These are phyloP conservation scores for Codiaeum variegatum DNA, from an alignment of 441 rosid genomes.

Conservation along the genomic window DNA sequence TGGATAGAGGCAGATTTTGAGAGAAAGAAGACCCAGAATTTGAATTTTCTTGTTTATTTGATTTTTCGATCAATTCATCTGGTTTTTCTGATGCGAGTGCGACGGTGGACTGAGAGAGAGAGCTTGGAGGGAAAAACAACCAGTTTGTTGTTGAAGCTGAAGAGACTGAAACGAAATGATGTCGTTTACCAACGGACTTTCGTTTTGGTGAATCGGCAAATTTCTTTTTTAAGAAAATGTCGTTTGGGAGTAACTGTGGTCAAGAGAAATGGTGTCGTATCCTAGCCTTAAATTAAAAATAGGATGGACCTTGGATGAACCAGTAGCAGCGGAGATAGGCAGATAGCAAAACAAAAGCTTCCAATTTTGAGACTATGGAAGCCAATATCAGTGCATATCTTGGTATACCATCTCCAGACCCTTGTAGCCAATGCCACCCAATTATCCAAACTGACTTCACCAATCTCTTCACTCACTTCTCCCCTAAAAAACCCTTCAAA, in stretches of 20 bases:
- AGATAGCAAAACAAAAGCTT: background rate
- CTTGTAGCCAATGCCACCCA: constrained; percentile 14
- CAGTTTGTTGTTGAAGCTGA: background rate
- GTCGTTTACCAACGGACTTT: background rate
- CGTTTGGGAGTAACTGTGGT: too few species aligned
- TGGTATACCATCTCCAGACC: constrained; percentile 48
- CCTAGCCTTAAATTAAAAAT: too few species aligned
- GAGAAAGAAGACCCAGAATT: background rate
- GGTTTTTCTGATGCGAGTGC: background rate
- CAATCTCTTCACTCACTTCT: constrained; percentile 36
- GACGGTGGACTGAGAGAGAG: background rate
- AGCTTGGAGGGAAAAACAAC: constrained; percentile 20
- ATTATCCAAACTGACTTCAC: constrained; percentile 28
- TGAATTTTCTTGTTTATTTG: constrained; percentile 1
- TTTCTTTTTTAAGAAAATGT: too few species aligned
- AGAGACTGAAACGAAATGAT: background rate
- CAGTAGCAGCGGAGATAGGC: background rate
- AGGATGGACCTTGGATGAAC: background rate
- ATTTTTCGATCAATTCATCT: background rate
- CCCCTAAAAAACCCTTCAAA: constrained; percentile 16
- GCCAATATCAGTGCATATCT: constrained; percentile 47
- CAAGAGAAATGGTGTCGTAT: too few species aligned
- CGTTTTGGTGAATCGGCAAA: too few species aligned
- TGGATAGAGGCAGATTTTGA: background rate
- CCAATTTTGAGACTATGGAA: constrained; percentile 39